Evolutionary conservation across 371 early-diverging fungal species (phyloP).

Genomic region (Apophysomyces trapeziformis): DNA sequence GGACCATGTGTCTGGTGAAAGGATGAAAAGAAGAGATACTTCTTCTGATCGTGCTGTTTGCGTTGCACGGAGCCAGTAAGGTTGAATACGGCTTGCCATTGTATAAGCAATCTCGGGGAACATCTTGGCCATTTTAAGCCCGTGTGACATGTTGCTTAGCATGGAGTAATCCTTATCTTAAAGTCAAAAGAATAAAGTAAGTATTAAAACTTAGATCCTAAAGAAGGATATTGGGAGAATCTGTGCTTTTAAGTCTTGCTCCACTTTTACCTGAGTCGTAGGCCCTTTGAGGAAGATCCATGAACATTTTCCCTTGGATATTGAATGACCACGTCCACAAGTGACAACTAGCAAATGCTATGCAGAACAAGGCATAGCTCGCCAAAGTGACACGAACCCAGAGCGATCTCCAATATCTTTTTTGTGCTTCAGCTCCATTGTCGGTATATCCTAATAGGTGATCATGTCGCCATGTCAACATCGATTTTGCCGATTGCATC

Average conservation of each 20-base stretch:
- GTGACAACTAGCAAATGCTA: slow-evolving; percentile 43
- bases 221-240: no score
- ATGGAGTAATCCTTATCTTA: slow-evolving; percentile 44
- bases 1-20: slow-evolving; percentile 44
- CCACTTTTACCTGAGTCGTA: slow-evolving; percentile 41
- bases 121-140: slow-evolving; percentile 52
- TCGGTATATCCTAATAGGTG: background rate
- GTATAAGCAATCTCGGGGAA: slow-evolving; percentile 43
- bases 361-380: slow-evolving; percentile 46
- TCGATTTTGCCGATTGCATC: background rate
- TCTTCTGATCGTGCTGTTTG: slow-evolving; percentile 29
- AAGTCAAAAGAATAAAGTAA: no score
- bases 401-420: slow-evolving; percentile 22
- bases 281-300: slow-evolving; percentile 42
- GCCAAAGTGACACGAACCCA: slow-evolving; percentile 32
- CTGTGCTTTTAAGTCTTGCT: background rate
- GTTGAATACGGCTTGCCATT: slow-evolving; percentile 37
- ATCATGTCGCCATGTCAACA: background rate
- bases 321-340: slow-evolving; percentile 35
- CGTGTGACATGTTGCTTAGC: slow-evolving; percentile 45
- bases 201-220: no score
- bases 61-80: slow-evolving; percentile 43
- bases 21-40: slow-evolving; percentile 39
- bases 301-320: slow-evolving; percentile 16
- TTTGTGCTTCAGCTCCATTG: background rate